phyloP scores from a whole-genome alignment of 768 basidiomycete genomes.

The Termitomyces sp. region DNA sequence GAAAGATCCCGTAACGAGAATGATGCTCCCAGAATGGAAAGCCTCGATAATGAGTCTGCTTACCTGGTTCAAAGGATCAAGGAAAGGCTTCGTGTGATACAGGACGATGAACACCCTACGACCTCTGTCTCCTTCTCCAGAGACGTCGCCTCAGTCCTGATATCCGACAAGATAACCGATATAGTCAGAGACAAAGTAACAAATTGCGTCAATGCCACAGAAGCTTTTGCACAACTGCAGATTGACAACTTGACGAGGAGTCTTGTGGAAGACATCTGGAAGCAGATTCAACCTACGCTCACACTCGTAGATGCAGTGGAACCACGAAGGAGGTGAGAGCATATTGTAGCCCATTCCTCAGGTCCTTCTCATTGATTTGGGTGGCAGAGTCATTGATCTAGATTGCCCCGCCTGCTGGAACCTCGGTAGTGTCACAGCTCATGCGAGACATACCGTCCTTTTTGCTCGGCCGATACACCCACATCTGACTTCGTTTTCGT shows the following conservation, averaged over 20 bases:
- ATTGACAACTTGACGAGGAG: background rate
- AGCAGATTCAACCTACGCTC: background rate
- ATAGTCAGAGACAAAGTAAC: background rate
- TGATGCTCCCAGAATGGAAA: background rate
- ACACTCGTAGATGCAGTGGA: background rate
- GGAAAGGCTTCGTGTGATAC: background rate
- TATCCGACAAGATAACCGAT: constrained; percentile 1
- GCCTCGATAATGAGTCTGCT: background rate
- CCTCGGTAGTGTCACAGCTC: background rate
- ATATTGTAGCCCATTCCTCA: background rate
- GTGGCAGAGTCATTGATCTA: background rate
- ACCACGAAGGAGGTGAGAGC: background rate
- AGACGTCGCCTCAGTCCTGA: constrained; percentile 1
- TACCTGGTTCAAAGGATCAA: background rate
- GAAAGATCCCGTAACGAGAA: constrained; percentile 2
- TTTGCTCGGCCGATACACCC: background rate
- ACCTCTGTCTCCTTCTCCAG: background rate
- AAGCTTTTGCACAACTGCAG: background rate
- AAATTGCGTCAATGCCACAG: background rate
- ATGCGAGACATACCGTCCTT: background rate
- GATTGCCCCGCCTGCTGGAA: background rate
- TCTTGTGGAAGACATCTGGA: background rate
- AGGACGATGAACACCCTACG: background rate
- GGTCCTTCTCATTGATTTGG: too few relatives aligned
- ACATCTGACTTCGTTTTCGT: background rate